phyloP scores from a whole-genome alignment of 441 rosid genomes.

The Raphanus hybrid region DNA sequence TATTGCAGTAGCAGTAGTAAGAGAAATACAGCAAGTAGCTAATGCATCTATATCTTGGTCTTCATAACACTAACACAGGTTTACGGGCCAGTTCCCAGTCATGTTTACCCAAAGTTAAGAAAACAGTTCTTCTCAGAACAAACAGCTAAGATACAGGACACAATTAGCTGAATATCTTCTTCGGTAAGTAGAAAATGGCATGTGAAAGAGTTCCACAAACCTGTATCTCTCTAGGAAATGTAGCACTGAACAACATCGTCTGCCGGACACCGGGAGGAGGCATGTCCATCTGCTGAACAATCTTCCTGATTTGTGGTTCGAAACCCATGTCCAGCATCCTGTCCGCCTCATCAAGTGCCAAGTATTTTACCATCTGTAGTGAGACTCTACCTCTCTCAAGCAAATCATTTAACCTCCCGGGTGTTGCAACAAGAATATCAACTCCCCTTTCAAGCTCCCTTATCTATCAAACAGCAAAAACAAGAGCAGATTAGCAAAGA shows the following conservation, averaged over 20 bases:
- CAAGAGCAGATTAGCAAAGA: slow-evolving; percentile 16
- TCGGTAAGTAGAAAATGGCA: slow-evolving; percentile 5
- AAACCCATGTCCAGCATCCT: slow-evolving; percentile 60
- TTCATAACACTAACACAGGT: slow-evolving; percentile 1
- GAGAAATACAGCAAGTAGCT: not conserved
- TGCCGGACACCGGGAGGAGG: slow-evolving; percentile 50
- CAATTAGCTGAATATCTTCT: not conserved
- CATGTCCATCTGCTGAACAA: slow-evolving; percentile 52
- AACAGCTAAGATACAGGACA: not conserved
- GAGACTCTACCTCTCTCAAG: slow-evolving; percentile 51
- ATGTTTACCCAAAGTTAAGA: not conserved
- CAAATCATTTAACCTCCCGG: slow-evolving; percentile 53
- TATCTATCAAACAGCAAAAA: slow-evolving; percentile 36
- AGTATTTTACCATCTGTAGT: slow-evolving; percentile 45
- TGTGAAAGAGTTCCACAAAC: slow-evolving; percentile 25
- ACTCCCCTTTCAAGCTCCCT: slow-evolving; percentile 56
- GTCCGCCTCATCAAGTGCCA: slow-evolving; percentile 55
- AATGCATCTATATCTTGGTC: slow-evolving; percentile 10
- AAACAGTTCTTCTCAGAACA: not conserved
- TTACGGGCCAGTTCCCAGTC: not conserved
- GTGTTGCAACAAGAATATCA: slow-evolving; percentile 54
- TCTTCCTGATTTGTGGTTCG: slow-evolving; percentile 54
- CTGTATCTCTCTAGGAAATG: slow-evolving; percentile 48
- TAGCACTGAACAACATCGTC: slow-evolving; percentile 50
- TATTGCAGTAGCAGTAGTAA: slow-evolving; percentile 13